Conservation (phyloP, 805 yeast species). For the Pichia ethanolica region DNA sequence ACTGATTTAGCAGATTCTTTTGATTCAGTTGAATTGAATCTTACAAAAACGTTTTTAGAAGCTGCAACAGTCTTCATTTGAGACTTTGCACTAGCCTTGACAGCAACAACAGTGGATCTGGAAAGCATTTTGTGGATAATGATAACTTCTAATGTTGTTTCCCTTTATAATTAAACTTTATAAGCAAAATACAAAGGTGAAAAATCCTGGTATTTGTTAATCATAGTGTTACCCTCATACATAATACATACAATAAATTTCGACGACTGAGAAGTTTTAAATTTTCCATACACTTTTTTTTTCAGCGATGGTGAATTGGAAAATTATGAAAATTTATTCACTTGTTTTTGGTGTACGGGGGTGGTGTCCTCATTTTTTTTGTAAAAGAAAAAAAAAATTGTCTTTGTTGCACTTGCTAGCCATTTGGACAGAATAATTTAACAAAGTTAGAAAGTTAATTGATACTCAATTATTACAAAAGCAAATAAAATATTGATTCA, state of each 20-base stretch:
- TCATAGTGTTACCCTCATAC: no score
- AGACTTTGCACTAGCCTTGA: background rate
- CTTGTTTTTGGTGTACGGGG: background rate
- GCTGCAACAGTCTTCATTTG: background rate
- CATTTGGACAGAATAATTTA: no score
- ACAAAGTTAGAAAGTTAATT: no score
- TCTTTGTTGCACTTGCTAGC: no score
- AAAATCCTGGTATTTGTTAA: no score
- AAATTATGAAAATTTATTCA: background rate
- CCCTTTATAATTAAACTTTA: no score
- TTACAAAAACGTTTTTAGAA: background rate
- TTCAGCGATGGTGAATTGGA: background rate
- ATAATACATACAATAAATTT: no score
- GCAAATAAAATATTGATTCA: no score
- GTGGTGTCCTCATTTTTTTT: background rate
- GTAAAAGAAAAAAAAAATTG: no score
- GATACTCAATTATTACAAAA: no score
- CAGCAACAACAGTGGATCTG: constrained; percentile 2
- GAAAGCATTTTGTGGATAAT: constrained; percentile 7
- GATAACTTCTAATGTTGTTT: background rate
- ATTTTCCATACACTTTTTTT: background rate
- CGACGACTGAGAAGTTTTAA: background rate
- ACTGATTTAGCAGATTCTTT: background rate
- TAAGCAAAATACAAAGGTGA: no score
- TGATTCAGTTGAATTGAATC: constrained; percentile 4